Percentiles rank a stretch among this genome's conserved stretches.
phyloP scores from a whole-genome alignment of 2,329 filamentous ascomycete genomes.

The Elsinoe perseae region DNA sequence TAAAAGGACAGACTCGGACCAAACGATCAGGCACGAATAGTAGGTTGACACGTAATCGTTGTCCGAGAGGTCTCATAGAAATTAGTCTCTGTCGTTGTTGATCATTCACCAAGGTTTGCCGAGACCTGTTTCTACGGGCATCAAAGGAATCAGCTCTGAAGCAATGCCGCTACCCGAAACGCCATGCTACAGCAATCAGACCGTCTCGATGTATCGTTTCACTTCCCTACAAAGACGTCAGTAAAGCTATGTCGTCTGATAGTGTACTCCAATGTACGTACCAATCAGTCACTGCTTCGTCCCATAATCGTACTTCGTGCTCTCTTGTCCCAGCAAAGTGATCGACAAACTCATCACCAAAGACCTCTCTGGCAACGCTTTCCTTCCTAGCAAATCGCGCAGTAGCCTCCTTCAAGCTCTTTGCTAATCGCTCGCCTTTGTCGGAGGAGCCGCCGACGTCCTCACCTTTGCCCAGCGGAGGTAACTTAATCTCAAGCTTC shows the following conservation, averaged over 20 bases:
- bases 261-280: conserved; percentile 42
- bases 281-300: conserved; percentile 97
- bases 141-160: not conserved
- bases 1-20: not conserved
- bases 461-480: conserved; percentile 77
- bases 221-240: conserved; percentile 29
- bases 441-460: conserved; percentile 67
- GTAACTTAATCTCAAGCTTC: conserved; percentile 73
- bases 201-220: conserved; percentile 33
- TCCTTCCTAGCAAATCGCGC: conserved; percentile 65
- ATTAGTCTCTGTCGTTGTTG: not conserved
- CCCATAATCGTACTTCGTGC: conserved; percentile 84
- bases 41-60: not conserved
- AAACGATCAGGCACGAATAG: not conserved
- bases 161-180: conserved; percentile 7
- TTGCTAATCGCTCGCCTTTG: conserved; percentile 69
- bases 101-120: not conserved
- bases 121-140: not conserved
- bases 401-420: conserved; percentile 77
- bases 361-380: conserved; percentile 85
- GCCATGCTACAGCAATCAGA: conserved; percentile 21
- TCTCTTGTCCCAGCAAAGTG: conserved; percentile 88
- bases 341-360: conserved; percentile 92
- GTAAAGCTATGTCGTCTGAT: not conserved
- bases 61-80: not conserved